Conservation (phyloP, 306 rosid genomes). For the Cyamopsis tetragonoloba region DNA sequence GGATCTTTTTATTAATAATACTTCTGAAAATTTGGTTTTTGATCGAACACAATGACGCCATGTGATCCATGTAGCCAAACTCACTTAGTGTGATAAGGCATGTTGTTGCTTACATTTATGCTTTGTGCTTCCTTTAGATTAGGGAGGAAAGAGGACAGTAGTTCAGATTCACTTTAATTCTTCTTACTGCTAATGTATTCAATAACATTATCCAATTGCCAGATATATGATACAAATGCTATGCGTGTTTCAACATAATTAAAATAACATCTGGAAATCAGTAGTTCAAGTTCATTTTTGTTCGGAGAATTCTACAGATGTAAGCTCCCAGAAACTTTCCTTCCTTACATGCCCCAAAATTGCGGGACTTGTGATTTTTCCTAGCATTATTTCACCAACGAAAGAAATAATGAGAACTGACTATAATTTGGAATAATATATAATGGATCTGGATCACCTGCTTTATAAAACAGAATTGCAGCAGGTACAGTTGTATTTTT, state of each 20-base stretch:
- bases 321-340: not conserved
- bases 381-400: not conserved
- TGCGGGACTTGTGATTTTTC: not conserved
- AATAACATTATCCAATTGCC: not conserved
- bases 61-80: no score
- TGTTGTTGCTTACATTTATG: not conserved
- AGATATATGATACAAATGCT: not conserved
- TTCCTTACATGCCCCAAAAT: not conserved
- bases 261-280: not conserved
- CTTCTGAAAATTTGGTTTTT: no score
- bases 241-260: not conserved
- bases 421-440: not conserved
- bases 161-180: not conserved
- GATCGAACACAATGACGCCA: no score
- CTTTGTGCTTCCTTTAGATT: not conserved
- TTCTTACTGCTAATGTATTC: not conserved
- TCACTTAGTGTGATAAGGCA: no score
- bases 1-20: no score
- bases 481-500: not conserved
- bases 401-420: not conserved
- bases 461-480: conserved; percentile 1
- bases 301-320: not conserved
- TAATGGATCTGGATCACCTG: not conserved
- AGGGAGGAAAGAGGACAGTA: not conserved
- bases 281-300: not conserved